Percentiles rank a stretch among this genome's conserved stretches.
These are phyloP conservation scores for Aspergillus nomiae DNA, from an alignment of 2,329 filamentous ascomycete genomes.

Conservation along the genomic window DNA sequence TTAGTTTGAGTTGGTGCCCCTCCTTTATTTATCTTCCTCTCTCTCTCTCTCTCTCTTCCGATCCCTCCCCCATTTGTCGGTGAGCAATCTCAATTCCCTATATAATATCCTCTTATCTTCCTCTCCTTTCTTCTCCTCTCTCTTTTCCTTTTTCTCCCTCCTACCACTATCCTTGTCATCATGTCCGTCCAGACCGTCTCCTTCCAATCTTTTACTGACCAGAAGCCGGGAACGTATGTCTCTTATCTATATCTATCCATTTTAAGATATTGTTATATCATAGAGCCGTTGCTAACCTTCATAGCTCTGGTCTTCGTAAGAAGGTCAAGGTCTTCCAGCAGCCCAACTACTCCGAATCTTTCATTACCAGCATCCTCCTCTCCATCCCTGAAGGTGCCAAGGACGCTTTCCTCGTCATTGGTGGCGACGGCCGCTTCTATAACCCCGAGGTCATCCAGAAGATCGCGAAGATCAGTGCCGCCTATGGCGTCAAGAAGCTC, in stretches of 20 bases:
- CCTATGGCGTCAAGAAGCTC: conserved; percentile 98
- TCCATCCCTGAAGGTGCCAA: conserved; percentile 94
- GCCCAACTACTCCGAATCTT: conserved; percentile 92
- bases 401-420: conserved; percentile 89
- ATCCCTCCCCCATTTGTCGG: background rate
- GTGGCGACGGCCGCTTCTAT: conserved; percentile 94
- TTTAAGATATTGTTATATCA: background rate
- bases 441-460: conserved; percentile 95
- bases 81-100: background rate
- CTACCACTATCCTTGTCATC: conserved; percentile 16
- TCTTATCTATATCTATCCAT: conserved; percentile 17
- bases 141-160: conserved; percentile 12
- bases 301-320: conserved; percentile 94
- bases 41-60: conserved; percentile 8
- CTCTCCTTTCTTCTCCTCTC: conserved; percentile 1
- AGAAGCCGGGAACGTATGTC: conserved; percentile 97
- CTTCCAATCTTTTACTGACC: conserved; percentile 85
- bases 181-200: conserved; percentile 81
- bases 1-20: conserved; percentile 5
- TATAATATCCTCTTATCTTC: conserved; percentile 11
- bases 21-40: conserved; percentile 9
- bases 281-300: background rate
- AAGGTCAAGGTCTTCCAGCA: conserved; percentile 98
- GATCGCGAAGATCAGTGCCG: conserved; percentile 95
- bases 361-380: conserved; percentile 88